phyloP scores from a whole-genome alignment of 306 rosid genomes.

The Prunus davidiana region DNA sequence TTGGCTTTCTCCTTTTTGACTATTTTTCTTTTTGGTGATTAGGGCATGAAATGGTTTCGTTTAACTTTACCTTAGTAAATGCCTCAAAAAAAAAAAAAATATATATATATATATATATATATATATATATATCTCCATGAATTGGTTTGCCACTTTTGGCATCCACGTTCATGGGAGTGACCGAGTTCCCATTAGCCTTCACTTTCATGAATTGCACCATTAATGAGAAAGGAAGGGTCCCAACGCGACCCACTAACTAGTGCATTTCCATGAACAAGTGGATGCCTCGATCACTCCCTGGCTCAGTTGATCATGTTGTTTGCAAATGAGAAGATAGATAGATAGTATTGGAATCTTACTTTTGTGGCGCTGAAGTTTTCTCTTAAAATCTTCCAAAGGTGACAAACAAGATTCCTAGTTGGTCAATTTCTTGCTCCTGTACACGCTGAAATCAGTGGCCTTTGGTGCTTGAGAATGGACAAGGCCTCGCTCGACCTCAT shows the following conservation, averaged over 20 bases:
- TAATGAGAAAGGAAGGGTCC: slow-evolving; percentile 36
- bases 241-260: slow-evolving; percentile 31
- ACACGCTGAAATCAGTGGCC: too few relatives aligned
- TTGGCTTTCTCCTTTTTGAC: slow-evolving; percentile 16
- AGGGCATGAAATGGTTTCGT: too few relatives aligned
- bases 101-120: too few relatives aligned
- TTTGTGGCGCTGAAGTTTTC: neutral
- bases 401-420: slow-evolving; percentile 62
- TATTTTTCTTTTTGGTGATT: too few relatives aligned
- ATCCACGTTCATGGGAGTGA: slow-evolving; percentile 58
- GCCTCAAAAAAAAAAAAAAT: too few relatives aligned
- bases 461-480: slow-evolving; percentile 26
- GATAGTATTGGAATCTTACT: slow-evolving; percentile 64
- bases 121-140: slow-evolving; percentile 5
- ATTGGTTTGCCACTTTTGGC: slow-evolving; percentile 28
- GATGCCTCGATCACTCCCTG: slow-evolving; percentile 16
- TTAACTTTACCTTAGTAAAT: neutral
- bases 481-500: neutral
- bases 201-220: slow-evolving; percentile 18
- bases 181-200: slow-evolving; percentile 31
- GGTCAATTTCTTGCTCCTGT: too few relatives aligned
- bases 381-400: slow-evolving; percentile 38
- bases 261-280: slow-evolving; percentile 28
- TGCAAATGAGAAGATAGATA: slow-evolving; percentile 13
- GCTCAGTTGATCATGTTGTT: neutral